A percentile compares a stretch with the other conserved stretches of the same genome.
phyloP scores from a whole-genome alignment of 805 yeast species.

The Metschnikowia sp. region DNA sequence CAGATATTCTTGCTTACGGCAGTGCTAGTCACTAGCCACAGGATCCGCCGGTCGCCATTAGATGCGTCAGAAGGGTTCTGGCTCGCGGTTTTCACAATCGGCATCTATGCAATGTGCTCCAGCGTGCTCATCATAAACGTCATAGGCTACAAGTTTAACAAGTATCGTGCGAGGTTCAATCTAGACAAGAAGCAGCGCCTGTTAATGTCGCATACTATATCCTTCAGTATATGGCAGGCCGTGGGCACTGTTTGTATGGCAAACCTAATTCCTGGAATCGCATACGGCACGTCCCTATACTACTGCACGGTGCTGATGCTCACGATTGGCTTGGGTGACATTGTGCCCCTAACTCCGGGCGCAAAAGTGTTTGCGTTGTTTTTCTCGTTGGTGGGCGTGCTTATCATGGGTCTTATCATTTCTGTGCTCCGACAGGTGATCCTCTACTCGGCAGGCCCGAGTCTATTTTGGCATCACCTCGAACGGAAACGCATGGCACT shows the following conservation, averaged over 20 bases:
- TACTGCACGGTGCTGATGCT: slow-evolving; percentile 69
- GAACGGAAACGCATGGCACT: slow-evolving; percentile 47
- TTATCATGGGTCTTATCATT: slow-evolving; percentile 70
- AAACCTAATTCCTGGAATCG: slow-evolving; percentile 31
- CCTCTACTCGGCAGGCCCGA: slow-evolving; percentile 56
- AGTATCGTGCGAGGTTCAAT: slow-evolving; percentile 71
- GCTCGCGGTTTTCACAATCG: slow-evolving; percentile 68
- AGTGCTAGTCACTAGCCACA: slow-evolving; percentile 34
- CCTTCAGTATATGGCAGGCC: slow-evolving; percentile 64
- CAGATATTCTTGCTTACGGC: slow-evolving; percentile 49
- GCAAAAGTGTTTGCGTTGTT: slow-evolving; percentile 58
- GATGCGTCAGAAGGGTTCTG: slow-evolving; percentile 64
- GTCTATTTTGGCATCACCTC: slow-evolving; percentile 61
- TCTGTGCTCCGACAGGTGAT: slow-evolving; percentile 67
- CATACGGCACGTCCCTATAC: slow-evolving; percentile 66
- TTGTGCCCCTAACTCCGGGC: slow-evolving; percentile 51
- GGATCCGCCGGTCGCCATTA: not conserved
- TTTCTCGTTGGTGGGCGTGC: slow-evolving; percentile 67
- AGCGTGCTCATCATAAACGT: slow-evolving; percentile 53
- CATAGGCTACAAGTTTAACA: slow-evolving; percentile 53
- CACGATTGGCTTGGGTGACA: slow-evolving; percentile 82
- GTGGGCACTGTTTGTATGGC: slow-evolving; percentile 56
- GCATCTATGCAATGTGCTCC: slow-evolving; percentile 58
- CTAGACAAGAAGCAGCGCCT: slow-evolving; percentile 65
- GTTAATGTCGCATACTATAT: slow-evolving; percentile 67